Evolutionary conservation across 2,329 filamentous ascomycete genomes (phyloP), one percentile per base, ranked within the genome.

Genomic region (Xenosphaeropsis pyriputrescens): DNA sequence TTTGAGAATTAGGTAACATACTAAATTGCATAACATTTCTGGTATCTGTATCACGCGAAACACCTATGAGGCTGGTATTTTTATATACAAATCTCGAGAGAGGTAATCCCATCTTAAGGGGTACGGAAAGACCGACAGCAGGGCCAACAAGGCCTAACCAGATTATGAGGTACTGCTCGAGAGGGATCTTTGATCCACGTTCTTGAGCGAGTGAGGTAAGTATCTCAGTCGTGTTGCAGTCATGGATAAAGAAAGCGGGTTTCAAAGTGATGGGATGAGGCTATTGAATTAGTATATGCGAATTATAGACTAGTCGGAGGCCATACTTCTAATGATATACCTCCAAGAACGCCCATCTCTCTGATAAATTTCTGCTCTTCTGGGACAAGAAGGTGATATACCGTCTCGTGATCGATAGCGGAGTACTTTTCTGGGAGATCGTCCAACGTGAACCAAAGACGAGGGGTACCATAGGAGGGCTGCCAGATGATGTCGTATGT

Each of bases 91-190:
- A 3, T 9, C 12, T 11, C 12, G 22, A 26, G 12, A 26, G 22
- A 26, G 22, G 8, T 11, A 26, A 11, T 9, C 22, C 71, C 70
- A 89, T 71, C 53, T 79, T 73, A 51, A 72, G 70, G 40, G 85
- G 84, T 44, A 93, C 64, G 68, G 75, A 76, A 46, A 96, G 65
- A 40, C 85, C 83, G 31, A 94, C 80, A 47, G 75, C 79, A 37
- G 74, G 74, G 41, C 88, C 89, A 33, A 93, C 74, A 41, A 93
- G 63, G n/a, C 88, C 88, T 44, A 95, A 67, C 88, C 89, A 96
- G 39, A 85, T 62, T 60, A 85, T 72, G 52, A 96, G 67, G 63
- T 96, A 96, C 49, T 78, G 67, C 50, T 77, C 59, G 55, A 67
- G 63, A 53, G 66, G 57, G 49, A 72, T 76, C 31, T 51, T 44